A percentile compares a stretch with the other conserved stretches of the same genome.
phyloP scores from a whole-genome alignment of 768 basidiomycete genomes.

The Lactarius pseudohatsudake region DNA sequence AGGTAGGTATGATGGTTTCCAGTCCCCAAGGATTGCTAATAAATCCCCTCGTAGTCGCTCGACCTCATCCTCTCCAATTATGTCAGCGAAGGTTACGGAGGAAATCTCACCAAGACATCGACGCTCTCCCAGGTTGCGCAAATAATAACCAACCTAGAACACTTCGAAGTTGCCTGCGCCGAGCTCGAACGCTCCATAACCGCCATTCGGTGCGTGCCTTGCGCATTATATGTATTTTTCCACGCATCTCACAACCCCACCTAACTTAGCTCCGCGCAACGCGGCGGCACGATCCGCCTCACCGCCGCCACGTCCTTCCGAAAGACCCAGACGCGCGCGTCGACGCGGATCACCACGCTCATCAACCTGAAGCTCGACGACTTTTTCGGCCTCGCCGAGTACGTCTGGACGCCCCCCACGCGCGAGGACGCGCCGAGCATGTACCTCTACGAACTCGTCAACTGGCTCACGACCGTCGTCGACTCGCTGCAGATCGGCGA shows the following conservation, averaged over 20 bases:
- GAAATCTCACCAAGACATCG: slow-evolving; percentile 69
- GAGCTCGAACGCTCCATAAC: slow-evolving; percentile 86
- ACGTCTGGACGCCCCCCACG: slow-evolving; percentile 82
- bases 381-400: slow-evolving; percentile 94
- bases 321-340: slow-evolving; percentile 63
- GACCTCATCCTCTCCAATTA: slow-evolving; percentile 76
- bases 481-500: slow-evolving; percentile 86
- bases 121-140: slow-evolving; percentile 91
- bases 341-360: slow-evolving; percentile 72
- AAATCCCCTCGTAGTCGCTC: slow-evolving; percentile 57
- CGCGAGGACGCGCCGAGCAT: slow-evolving; percentile 82
- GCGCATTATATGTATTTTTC: not conserved
- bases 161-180: slow-evolving; percentile 80
- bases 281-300: slow-evolving; percentile 78
- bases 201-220: slow-evolving; percentile 61
- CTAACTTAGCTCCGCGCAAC: slow-evolving; percentile 65
- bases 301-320: slow-evolving; percentile 64
- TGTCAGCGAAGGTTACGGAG: slow-evolving; percentile 73
- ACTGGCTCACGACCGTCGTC: slow-evolving; percentile 95
- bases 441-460: slow-evolving; percentile 93
- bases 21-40: slow-evolving; percentile 4
- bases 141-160: slow-evolving; percentile 88
- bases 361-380: slow-evolving; percentile 92
- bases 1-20: slow-evolving; percentile 48
- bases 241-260: not conserved